Conservation (phyloP, 1,284 basidiomycete genomes). For the Caloboletus inedulis region DNA sequence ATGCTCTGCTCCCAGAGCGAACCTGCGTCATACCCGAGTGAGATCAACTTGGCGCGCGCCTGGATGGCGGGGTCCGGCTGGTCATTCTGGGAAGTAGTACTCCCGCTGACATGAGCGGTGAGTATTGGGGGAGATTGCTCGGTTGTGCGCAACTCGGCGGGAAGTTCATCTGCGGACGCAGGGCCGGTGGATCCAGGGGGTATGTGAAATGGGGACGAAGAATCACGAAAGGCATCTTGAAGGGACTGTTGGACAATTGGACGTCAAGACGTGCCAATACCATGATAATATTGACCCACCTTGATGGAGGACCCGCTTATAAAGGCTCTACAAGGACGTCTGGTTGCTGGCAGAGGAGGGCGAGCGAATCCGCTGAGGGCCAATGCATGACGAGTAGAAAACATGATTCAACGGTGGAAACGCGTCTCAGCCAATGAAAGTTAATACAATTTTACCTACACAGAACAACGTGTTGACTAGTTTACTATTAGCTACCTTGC, state of each 20-base stretch:
- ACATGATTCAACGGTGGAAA: constrained; percentile 12
- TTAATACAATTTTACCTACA: no score
- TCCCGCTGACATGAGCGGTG: background rate
- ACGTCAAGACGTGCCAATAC: background rate
- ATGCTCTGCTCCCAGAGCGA: constrained; percentile 72
- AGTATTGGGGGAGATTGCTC: background rate
- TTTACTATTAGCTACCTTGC: no score
- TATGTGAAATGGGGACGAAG: constrained; percentile 62
- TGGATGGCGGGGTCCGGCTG: constrained; percentile 29
- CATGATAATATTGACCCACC: constrained; percentile 8
- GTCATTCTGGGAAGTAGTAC: background rate
- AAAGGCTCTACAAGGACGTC: background rate
- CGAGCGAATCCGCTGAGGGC: background rate
- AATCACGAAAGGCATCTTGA: constrained; percentile 61
- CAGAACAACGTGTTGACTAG: no score
- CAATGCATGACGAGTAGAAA: background rate
- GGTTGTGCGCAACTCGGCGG: constrained; percentile 6
- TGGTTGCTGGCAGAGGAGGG: constrained; percentile 2
- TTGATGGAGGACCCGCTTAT: constrained; percentile 31
- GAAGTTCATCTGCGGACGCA: constrained; percentile 47
- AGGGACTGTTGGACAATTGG: constrained; percentile 38
- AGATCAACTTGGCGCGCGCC: constrained; percentile 43
- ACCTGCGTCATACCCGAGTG: constrained; percentile 52
- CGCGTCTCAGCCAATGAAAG: no score
- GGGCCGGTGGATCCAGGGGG: constrained; percentile 59